A percentile compares a stretch with the other conserved stretches of the same genome.
Conservation (phyloP, 768 basidiomycete genomes). For the Fomitopsis serialis region DNA sequence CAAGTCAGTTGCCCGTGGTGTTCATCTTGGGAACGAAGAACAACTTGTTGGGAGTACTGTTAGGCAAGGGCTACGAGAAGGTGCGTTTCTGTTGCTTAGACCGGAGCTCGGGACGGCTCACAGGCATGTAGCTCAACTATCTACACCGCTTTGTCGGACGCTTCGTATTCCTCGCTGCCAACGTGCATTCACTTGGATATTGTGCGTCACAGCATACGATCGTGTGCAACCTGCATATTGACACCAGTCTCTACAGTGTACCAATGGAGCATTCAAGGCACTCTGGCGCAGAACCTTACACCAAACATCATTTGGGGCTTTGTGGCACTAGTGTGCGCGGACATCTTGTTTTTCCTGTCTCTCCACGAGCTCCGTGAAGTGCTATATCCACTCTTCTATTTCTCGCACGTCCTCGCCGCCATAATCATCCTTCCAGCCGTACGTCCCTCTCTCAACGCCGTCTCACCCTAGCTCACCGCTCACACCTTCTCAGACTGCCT, state of each 20-base stretch:
- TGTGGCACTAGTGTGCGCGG: constrained; percentile 21
- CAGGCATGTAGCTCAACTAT: constrained; percentile 25
- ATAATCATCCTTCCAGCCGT: constrained; percentile 26
- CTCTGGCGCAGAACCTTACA: constrained; percentile 2
- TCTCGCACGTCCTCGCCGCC: constrained; percentile 32
- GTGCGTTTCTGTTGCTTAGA: constrained; percentile 25
- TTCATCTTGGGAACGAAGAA: constrained; percentile 67
- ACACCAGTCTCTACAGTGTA: constrained; percentile 40
- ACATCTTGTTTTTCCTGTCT: constrained; percentile 29
- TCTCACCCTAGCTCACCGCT: not conserved
- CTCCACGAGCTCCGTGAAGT: constrained; percentile 26
- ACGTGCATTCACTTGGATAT: constrained; percentile 39
- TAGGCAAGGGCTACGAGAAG: constrained; percentile 68
- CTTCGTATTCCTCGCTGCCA: constrained; percentile 32
- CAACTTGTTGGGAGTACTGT: constrained; percentile 48
- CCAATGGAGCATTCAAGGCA: constrained; percentile 31
- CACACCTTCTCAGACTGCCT: constrained; percentile 6
- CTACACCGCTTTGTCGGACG: constrained; percentile 48
- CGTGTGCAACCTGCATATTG: not conserved
- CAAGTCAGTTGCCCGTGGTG: constrained; percentile 61
- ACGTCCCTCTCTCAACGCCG: constrained; percentile 15
- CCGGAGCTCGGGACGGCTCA: not conserved
- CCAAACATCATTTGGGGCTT: constrained; percentile 3
- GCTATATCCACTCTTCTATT: constrained; percentile 30
- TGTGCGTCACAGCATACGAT: constrained; percentile 19